These are phyloP conservation scores for Mikania micrantha DNA, from an alignment of 129 eudicot species.

Conservation along the genomic window DNA sequence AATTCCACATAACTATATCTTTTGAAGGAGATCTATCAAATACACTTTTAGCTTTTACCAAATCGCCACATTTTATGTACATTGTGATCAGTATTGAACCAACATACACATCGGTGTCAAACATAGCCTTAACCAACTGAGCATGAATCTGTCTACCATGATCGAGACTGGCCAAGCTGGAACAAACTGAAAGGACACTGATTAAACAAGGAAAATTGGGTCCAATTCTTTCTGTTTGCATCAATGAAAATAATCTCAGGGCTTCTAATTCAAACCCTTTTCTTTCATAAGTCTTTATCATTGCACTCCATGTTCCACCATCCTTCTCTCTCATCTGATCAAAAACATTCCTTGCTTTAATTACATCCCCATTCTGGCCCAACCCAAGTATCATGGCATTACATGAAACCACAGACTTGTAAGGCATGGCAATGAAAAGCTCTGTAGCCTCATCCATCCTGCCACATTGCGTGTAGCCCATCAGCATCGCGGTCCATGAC, in stretches of 20 bases:
- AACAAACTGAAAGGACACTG: constrained; percentile 65
- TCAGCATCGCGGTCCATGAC: constrained; percentile 75
- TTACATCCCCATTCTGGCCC: constrained; percentile 55
- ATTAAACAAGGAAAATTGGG: constrained; percentile 62
- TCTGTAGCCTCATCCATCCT: constrained; percentile 62
- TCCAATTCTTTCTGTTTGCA: constrained; percentile 43
- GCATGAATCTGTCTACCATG: constrained; percentile 73
- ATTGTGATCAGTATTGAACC: constrained; percentile 58
- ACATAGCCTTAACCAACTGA: constrained; percentile 41
- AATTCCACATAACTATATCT: constrained; percentile 80
- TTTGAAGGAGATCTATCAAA: constrained; percentile 52
- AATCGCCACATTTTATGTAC: constrained; percentile 75
- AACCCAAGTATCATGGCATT: constrained; percentile 61
- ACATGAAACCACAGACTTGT: constrained; percentile 47
- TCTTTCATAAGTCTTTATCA: constrained; percentile 64
- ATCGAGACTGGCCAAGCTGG: constrained; percentile 67
- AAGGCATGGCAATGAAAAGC: constrained; percentile 58
- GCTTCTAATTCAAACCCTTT: constrained; percentile 72
- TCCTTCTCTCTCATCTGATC: constrained; percentile 51
- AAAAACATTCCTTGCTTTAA: constrained; percentile 41
- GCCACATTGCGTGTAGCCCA: constrained; percentile 61
- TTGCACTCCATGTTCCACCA: constrained; percentile 64
- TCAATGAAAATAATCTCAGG: constrained; percentile 42
- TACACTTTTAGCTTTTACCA: constrained; percentile 48
- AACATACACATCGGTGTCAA: constrained; percentile 54